Evolutionary conservation across 805 yeast genomes (phyloP).

Genomic region (Wickerhamiella parazyma): DNA sequence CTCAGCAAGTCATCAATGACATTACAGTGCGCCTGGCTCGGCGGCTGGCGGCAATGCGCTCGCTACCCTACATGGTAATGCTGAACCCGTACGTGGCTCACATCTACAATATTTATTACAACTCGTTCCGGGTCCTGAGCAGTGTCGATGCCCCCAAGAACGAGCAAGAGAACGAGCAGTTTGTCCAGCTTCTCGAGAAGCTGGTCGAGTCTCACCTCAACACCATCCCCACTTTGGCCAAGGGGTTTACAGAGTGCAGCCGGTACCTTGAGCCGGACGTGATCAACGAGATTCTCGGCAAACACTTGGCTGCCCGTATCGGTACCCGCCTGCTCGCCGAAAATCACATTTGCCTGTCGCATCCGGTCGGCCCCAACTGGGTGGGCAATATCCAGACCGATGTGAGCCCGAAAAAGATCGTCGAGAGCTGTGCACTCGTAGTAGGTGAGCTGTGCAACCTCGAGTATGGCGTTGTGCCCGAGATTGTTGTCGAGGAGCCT

Average conservation of each 20-base stretch:
- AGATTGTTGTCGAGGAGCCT: slow-evolving; percentile 44
- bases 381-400: slow-evolving; percentile 57
- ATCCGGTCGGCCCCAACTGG: slow-evolving; percentile 32
- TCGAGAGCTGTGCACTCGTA: slow-evolving; percentile 52
- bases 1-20: slow-evolving; percentile 19
- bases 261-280: slow-evolving; percentile 32
- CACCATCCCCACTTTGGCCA: slow-evolving; percentile 66
- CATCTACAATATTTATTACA: slow-evolving; percentile 58
- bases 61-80: slow-evolving; percentile 70
- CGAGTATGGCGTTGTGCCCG: slow-evolving; percentile 67
- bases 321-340: slow-evolving; percentile 76
- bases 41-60: slow-evolving; percentile 54
- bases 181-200: slow-evolving; percentile 39
- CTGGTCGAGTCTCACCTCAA: slow-evolving; percentile 71
- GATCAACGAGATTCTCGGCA: slow-evolving; percentile 52
- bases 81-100: slow-evolving; percentile 76
- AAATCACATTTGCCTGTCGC: slow-evolving; percentile 60
- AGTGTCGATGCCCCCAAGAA: slow-evolving; percentile 33
- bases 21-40: slow-evolving; percentile 38
- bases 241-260: slow-evolving; percentile 63
- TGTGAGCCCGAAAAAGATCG: slow-evolving; percentile 47
- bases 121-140: slow-evolving; percentile 45
- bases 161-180: slow-evolving; percentile 38
- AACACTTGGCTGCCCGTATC: slow-evolving; percentile 71
- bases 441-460: slow-evolving; percentile 74